Conservation (phyloP, 2,329 filamentous ascomycete species). For the Diaporthe citriasiana region DNA sequence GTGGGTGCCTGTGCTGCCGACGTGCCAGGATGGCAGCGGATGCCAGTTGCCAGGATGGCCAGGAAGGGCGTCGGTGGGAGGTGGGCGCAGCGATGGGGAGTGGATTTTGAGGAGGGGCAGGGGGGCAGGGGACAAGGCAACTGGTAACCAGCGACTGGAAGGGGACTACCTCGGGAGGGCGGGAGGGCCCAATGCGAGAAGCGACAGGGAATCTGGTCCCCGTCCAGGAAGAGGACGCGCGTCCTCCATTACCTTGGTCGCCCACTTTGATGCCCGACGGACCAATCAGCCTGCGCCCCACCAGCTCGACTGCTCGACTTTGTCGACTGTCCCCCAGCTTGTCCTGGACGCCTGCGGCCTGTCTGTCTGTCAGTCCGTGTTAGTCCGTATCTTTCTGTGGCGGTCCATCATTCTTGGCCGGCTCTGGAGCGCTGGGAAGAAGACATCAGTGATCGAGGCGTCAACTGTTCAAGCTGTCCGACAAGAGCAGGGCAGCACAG, state of each 20-base stretch:
- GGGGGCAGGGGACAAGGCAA: not conserved
- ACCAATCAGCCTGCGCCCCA: slow-evolving; percentile 26
- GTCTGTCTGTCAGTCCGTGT: slow-evolving; percentile 1
- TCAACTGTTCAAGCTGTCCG: too few species aligned
- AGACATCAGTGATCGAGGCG: too few species aligned
- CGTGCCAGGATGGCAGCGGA: not conserved
- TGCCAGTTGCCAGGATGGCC: not conserved
- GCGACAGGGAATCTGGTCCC: slow-evolving; percentile 23
- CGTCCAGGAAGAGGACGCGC: slow-evolving; percentile 30
- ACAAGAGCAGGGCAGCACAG: not conserved
- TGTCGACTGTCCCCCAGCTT: not conserved
- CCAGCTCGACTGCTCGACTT: slow-evolving; percentile 2
- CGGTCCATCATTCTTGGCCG: not conserved
- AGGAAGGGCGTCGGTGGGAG: slow-evolving; percentile 3
- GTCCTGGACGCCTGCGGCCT: not conserved
- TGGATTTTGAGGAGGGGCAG: not conserved
- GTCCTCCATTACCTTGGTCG: slow-evolving; percentile 26
- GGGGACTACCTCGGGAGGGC: slow-evolving; percentile 4
- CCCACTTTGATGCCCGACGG: slow-evolving; percentile 29
- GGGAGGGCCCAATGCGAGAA: slow-evolving; percentile 12
- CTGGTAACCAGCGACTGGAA: slow-evolving; percentile 5
- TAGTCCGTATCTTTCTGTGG: not conserved
- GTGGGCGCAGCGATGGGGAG: slow-evolving; percentile 17
- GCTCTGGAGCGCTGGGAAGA: not conserved
- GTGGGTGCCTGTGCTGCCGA: slow-evolving; percentile 33